Percentiles rank a stretch among this genome's conserved stretches.
These are phyloP conservation scores for Grosmannia serpens DNA, from an alignment of 2,329 filamentous ascomycete genomes.

Conservation along the genomic window DNA sequence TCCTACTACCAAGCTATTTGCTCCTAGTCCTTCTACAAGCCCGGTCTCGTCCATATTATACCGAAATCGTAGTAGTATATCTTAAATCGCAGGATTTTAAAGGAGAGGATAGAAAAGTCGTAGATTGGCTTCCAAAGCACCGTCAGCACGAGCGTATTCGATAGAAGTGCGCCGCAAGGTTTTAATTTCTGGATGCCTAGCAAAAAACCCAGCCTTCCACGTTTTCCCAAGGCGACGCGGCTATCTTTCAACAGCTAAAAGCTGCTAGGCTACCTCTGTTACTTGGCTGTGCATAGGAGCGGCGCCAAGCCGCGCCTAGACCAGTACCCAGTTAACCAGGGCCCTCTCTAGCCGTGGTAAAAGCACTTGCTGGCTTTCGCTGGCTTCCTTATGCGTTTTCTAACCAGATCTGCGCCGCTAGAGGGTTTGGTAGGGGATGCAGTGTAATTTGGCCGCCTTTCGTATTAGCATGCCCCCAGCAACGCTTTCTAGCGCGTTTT, in stretches of 20 bases:
- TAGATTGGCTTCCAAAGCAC: background rate
- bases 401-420: background rate
- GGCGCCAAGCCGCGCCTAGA: background rate
- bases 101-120: background rate
- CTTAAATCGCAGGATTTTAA: background rate
- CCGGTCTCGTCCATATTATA: background rate
- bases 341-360: background rate
- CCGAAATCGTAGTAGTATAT: background rate
- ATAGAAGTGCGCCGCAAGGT: background rate
- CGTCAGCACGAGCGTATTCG: background rate
- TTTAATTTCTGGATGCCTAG: background rate
- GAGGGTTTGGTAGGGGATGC: background rate
- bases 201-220: background rate
- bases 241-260: background rate
- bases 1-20: no score
- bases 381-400: background rate
- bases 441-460: background rate
- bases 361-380: background rate
- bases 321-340: background rate
- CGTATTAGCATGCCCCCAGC: background rate
- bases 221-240: background rate
- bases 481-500: no score
- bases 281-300: background rate
- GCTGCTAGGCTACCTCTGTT: background rate
- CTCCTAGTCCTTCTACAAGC: background rate